These are phyloP conservation scores for Panaeolus cyanescens DNA, from an alignment of 768 basidiomycete species.

Conservation along the genomic window DNA sequence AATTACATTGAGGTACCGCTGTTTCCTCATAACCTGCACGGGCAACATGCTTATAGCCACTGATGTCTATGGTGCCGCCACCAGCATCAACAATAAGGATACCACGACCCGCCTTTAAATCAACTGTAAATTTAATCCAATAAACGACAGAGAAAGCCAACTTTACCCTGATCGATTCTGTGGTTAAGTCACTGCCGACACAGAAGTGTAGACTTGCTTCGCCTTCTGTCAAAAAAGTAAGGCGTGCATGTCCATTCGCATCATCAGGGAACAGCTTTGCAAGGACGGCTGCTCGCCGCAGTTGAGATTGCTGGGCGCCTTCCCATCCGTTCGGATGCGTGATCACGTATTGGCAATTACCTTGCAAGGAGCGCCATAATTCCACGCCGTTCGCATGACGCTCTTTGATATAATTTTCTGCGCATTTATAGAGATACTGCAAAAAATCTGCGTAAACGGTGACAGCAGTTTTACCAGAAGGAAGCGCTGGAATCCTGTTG, in stretches of 20 bases:
- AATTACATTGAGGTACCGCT: neutral
- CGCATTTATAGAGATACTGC: conserved; percentile 46
- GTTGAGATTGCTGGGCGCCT: conserved; percentile 55
- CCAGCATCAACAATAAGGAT: conserved; percentile 63
- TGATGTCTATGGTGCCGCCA: conserved; percentile 65
- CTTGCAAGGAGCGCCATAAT: conserved; percentile 47
- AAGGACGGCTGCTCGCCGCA: conserved; percentile 52
- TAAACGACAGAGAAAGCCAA: neutral
- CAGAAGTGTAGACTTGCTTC: conserved; percentile 66
- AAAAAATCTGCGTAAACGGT: conserved; percentile 54
- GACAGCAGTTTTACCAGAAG: conserved; percentile 38
- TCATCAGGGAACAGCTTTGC: conserved; percentile 52
- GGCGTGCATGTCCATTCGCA: conserved; percentile 36
- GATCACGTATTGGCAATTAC: conserved; percentile 50
- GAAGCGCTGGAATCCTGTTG: conserved; percentile 39
- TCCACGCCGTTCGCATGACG: conserved; percentile 42
- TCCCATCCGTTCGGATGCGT: conserved; percentile 72
- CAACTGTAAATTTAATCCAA: too few relatives aligned
- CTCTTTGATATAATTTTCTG: conserved; percentile 47
- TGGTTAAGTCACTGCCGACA: conserved; percentile 45
- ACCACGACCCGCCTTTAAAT: conserved; percentile 42
- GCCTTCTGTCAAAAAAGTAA: conserved; percentile 64
- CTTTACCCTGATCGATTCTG: conserved; percentile 34
- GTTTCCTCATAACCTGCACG: neutral
- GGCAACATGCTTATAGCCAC: conserved; percentile 49